Percentiles rank a stretch among this genome's conserved stretches.
phyloP scores from a whole-genome alignment of 495 filamentous ascomycete genomes.

The Penicillium daleae region DNA sequence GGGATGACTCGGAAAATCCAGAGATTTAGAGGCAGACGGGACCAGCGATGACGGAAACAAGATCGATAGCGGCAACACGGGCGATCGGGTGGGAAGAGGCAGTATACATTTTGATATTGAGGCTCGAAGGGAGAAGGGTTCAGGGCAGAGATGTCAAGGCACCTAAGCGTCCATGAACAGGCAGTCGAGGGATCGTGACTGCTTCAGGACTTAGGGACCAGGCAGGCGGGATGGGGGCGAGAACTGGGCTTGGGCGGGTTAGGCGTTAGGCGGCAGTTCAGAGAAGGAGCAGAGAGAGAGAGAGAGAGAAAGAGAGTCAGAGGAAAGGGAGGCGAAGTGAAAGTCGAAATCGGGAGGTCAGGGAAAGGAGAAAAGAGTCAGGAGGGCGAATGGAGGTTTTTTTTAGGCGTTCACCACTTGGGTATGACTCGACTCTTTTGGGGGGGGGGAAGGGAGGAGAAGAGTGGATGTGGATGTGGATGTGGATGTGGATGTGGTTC shows the following conservation, averaged over 20 bases:
- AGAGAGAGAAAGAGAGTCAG: not conserved
- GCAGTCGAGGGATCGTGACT: constrained; percentile 10
- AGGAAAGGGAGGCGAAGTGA: not conserved
- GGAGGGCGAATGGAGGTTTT: constrained; percentile 1
- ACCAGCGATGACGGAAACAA: constrained; percentile 24
- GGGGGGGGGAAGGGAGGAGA: not conserved
- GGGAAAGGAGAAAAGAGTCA: constrained; percentile 3
- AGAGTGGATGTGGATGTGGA: too few species aligned
- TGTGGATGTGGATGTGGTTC: not conserved
- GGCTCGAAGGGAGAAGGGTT: constrained; percentile 7
- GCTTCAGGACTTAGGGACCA: not conserved
- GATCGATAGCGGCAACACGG: constrained; percentile 31
- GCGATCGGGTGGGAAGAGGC: constrained; percentile 32
- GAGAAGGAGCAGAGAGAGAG: not conserved
- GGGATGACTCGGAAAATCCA: constrained; percentile 24
- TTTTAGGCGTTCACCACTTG: constrained; percentile 10
- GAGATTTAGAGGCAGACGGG: constrained; percentile 27
- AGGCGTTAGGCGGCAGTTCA: constrained; percentile 4
- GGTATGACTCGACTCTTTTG: constrained; percentile 10
- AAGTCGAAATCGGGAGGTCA: not conserved
- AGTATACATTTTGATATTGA: constrained; percentile 41
- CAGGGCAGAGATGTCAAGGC: constrained; percentile 17
- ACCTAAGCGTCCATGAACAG: constrained; percentile 33
- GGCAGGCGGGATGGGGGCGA: constrained; percentile 9
- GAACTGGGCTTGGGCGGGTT: not conserved